phyloP scores from a whole-genome alignment of 2,329 filamentous ascomycete species.

The Aspergillus sp. region DNA sequence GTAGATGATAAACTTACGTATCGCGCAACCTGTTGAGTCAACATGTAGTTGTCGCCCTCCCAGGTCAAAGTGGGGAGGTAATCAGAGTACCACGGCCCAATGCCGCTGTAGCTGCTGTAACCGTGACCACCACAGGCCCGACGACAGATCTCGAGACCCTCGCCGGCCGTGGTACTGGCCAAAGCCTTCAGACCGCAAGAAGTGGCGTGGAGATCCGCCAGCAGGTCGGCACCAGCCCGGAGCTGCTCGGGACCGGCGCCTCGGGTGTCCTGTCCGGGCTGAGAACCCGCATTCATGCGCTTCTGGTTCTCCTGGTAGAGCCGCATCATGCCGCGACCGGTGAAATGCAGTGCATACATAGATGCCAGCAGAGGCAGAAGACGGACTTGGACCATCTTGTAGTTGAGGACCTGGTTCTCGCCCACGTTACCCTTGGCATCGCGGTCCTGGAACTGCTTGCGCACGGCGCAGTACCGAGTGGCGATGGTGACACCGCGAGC shows the following conservation, averaged over 20 bases:
- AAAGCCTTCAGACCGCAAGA: constrained; percentile 75
- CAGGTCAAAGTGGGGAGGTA: constrained; percentile 71
- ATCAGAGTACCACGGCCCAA: constrained; percentile 72
- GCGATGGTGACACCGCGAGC: constrained; percentile 77
- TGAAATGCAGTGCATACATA: constrained; percentile 77
- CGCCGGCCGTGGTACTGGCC: constrained; percentile 68
- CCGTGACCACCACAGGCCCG: constrained; percentile 76
- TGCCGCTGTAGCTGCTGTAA: constrained; percentile 73
- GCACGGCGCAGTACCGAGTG: constrained; percentile 69
- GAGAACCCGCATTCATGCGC: constrained; percentile 57
- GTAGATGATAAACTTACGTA: constrained; percentile 50
- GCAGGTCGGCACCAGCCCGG: constrained; percentile 62
- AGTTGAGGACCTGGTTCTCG: constrained; percentile 76
- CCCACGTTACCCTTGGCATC: constrained; percentile 61
- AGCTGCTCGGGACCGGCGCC: constrained; percentile 68
- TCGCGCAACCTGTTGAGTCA: constrained; percentile 74
- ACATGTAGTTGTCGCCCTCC: constrained; percentile 82
- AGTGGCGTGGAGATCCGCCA: constrained; percentile 74
- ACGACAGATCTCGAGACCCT: constrained; percentile 72
- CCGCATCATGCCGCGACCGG: constrained; percentile 72
- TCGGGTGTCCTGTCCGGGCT: constrained; percentile 47
- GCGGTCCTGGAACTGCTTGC: constrained; percentile 75
- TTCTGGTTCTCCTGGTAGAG: constrained; percentile 72
- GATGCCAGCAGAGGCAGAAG: constrained; percentile 70
- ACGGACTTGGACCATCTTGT: constrained; percentile 76